A percentile compares a stretch with the other conserved stretches of the same genome.
phyloP scores from a whole-genome alignment of 306 rosid species.

The Citrullus amarus region DNA sequence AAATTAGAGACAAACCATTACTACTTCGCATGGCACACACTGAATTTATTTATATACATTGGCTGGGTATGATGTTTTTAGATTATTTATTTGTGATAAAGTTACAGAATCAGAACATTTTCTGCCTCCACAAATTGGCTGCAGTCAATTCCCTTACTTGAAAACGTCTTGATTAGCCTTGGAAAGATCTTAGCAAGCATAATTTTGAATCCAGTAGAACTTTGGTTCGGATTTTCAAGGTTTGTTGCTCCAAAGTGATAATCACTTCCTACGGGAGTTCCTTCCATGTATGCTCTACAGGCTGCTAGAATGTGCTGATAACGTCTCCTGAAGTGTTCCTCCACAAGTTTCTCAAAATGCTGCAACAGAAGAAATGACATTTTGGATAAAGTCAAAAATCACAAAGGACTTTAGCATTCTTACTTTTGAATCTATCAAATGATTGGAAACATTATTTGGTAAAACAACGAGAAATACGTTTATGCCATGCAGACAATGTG shows the following conservation, averaged over 20 bases:
- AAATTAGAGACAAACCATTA: neutral
- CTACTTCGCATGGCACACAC: neutral
- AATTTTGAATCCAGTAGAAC: constrained; percentile 76
- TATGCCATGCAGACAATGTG: neutral
- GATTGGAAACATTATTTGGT: neutral
- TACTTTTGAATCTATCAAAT: neutral
- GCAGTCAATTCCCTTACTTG: constrained; percentile 62
- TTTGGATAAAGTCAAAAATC: neutral
- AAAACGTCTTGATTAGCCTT: constrained; percentile 66
- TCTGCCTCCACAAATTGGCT: constrained; percentile 31
- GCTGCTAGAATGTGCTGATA: constrained; percentile 46
- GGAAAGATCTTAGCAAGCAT: constrained; percentile 86
- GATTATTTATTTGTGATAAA: constrained; percentile 14
- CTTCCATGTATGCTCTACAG: constrained; percentile 67
- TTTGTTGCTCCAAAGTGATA: constrained; percentile 22
- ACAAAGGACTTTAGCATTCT: neutral
- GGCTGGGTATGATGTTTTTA: constrained; percentile 14
- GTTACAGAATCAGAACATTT: constrained; percentile 7
- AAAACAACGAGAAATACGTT: neutral
- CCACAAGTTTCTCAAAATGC: constrained; percentile 79
- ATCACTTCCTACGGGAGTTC: constrained; percentile 59
- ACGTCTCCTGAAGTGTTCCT: constrained; percentile 56
- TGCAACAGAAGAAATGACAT: constrained; percentile 23
- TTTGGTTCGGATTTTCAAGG: constrained; percentile 33
- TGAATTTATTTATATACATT: neutral